These are phyloP conservation scores for Wilhelminamyces savonicus DNA, from an alignment of 805 yeast genomes.

Conservation along the genomic window DNA sequence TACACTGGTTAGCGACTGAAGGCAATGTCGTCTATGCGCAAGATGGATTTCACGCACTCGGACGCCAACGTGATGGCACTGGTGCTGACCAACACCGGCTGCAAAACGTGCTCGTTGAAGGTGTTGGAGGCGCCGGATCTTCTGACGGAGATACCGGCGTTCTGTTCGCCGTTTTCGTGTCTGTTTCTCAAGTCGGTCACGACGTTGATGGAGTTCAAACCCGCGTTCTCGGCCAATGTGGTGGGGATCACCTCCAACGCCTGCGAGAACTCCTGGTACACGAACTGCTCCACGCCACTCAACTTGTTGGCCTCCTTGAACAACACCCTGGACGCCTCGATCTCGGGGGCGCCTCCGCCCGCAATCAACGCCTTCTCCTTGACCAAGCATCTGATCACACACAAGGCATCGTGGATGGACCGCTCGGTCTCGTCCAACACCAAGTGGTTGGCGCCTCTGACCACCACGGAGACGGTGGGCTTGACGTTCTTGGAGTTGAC, in stretches of 20 bases:
- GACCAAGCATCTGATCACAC: conserved; percentile 85
- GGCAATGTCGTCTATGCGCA: conserved; percentile 95
- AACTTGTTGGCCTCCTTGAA: conserved; percentile 64
- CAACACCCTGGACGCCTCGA: conserved; percentile 75
- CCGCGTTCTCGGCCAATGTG: conserved; percentile 93
- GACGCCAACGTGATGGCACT: conserved; percentile 93
- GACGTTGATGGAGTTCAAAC: conserved; percentile 82
- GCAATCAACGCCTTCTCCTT: conserved; percentile 88
- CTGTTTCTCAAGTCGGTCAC: conserved; percentile 87
- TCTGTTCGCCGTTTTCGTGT: conserved; percentile 84
- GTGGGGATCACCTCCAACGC: conserved; percentile 92
- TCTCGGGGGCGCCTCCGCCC: conserved; percentile 98
- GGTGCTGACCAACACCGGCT: conserved; percentile 91
- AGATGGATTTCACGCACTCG: conserved; percentile 91
- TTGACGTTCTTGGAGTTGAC: conserved; percentile 46
- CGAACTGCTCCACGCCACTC: conserved; percentile 83
- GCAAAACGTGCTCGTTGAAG: conserved; percentile 88
- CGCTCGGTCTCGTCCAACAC: conserved; percentile 95
- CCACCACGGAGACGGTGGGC: conserved; percentile 80
- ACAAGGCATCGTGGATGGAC: conserved; percentile 93
- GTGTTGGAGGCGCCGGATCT: conserved; percentile 91
- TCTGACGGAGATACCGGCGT: conserved; percentile 95
- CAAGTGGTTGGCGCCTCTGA: conserved; percentile 91
- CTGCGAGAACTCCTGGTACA: conserved; percentile 86
- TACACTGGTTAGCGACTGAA: conserved; percentile 30